These are phyloP conservation scores for Xylaria digitata DNA, from an alignment of 2,329 filamentous ascomycete species.

Conservation along the genomic window DNA sequence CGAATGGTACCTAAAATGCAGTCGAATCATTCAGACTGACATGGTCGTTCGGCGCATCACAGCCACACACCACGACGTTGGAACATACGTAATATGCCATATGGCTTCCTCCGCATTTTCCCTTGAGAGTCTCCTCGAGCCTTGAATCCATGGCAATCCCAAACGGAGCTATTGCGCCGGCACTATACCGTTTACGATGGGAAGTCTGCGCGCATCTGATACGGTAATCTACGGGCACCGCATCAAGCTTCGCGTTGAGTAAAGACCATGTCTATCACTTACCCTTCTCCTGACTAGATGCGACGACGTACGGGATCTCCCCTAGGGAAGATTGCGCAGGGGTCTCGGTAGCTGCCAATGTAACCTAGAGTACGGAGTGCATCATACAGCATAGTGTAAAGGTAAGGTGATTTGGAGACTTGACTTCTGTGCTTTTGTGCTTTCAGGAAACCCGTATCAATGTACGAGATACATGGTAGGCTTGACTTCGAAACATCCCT, in stretches of 20 bases:
- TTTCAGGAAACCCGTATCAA: neutral
- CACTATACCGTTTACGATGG: constrained; percentile 23
- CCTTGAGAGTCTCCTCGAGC: constrained; percentile 5
- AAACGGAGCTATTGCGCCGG: constrained; percentile 28
- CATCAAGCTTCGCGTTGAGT: constrained; percentile 11
- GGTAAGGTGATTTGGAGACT: constrained; percentile 26
- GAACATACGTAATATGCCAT: neutral
- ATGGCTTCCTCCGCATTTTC: constrained; percentile 30
- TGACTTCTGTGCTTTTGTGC: constrained; percentile 2
- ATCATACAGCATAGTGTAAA: constrained; percentile 9
- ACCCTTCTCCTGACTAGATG: constrained; percentile 2
- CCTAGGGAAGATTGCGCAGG: neutral
- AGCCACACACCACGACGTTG: constrained; percentile 12
- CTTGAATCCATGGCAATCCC: constrained; percentile 21
- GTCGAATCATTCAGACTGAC: constrained; percentile 1
- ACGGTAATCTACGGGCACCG: constrained; percentile 15
- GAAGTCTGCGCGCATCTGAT: constrained; percentile 10
- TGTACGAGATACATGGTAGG: constrained; percentile 2
- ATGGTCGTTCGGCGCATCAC: constrained; percentile 24
- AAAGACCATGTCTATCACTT: constrained; percentile 3
- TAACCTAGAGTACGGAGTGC: constrained; percentile 16
- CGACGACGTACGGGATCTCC: constrained; percentile 3
- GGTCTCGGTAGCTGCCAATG: constrained; percentile 17
- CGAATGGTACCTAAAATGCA: constrained; percentile 14
- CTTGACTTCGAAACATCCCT: constrained; percentile 9